Conservation (phyloP, 805 yeast species). For the Spathaspora girioi region DNA sequence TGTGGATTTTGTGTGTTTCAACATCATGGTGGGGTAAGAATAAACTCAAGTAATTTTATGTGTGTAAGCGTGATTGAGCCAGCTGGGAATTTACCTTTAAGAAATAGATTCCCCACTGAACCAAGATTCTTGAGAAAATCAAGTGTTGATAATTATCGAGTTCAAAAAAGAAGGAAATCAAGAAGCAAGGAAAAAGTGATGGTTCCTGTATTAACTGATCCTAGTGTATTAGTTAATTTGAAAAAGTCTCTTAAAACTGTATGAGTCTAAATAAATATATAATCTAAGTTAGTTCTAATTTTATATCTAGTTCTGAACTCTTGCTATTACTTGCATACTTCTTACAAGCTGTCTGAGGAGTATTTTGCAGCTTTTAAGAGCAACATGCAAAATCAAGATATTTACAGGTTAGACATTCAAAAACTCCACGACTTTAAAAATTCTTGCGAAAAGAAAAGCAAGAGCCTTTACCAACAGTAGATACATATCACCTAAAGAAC, state of each 20-base stretch:
- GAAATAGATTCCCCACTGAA: conserved; percentile 1
- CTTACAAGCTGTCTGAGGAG: too few species aligned
- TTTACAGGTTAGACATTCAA: background rate
- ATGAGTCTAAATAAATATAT: background rate
- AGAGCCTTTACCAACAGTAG: background rate
- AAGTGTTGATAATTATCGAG: background rate
- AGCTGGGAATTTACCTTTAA: background rate
- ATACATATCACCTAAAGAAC: background rate
- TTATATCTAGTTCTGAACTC: too few species aligned
- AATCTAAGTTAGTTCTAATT: background rate
- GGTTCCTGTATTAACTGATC: background rate
- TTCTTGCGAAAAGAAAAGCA: background rate
- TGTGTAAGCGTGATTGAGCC: background rate
- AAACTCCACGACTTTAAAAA: background rate
- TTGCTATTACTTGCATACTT: too few species aligned
- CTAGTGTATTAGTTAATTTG: background rate
- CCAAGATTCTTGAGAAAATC: background rate
- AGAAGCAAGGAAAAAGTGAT: background rate
- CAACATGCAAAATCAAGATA: background rate
- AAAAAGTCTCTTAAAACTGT: background rate
- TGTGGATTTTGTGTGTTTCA: conserved; percentile 2
- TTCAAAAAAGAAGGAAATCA: background rate
- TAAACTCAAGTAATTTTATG: background rate
- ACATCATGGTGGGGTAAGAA: conserved; percentile 1
- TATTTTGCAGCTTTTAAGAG: background rate